These are phyloP conservation scores for Metschnikowia sp. DNA, from an alignment of 805 yeast genomes.

Conservation along the genomic window DNA sequence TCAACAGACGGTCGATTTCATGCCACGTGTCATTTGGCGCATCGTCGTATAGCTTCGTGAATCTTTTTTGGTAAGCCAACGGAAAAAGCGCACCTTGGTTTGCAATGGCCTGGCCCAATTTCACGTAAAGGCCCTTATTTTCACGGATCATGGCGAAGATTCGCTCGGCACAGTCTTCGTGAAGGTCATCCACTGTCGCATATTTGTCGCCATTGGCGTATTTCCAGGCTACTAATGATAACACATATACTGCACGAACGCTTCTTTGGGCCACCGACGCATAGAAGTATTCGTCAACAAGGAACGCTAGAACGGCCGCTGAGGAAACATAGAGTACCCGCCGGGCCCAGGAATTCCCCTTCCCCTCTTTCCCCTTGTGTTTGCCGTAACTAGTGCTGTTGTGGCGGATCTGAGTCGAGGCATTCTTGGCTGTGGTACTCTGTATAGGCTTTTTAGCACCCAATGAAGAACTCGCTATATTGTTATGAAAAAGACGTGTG, in stretches of 20 bases:
- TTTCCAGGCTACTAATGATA: slow-evolving; percentile 54
- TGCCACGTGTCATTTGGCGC: slow-evolving; percentile 63
- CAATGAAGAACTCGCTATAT: no score
- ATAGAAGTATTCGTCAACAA: slow-evolving; percentile 37
- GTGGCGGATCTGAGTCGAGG: neutral
- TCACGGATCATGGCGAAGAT: slow-evolving; percentile 26
- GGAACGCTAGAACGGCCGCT: slow-evolving; percentile 18
- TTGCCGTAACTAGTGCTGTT: neutral
- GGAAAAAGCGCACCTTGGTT: slow-evolving; percentile 72
- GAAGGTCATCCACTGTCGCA: slow-evolving; percentile 46
- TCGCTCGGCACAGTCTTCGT: slow-evolving; percentile 51
- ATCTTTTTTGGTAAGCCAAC: slow-evolving; percentile 54
- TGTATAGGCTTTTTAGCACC: no score
- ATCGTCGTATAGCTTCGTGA: slow-evolving; percentile 57
- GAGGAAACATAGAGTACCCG: neutral
- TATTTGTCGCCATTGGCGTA: slow-evolving; percentile 47
- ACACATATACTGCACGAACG: slow-evolving; percentile 44
- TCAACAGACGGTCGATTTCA: slow-evolving; percentile 38
- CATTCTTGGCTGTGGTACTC: no score
- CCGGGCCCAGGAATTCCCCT: neutral
- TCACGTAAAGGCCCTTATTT: slow-evolving; percentile 57
- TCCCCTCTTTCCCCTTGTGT: neutral
- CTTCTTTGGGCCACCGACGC: slow-evolving; percentile 55
- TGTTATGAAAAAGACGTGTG: no score
- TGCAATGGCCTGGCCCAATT: slow-evolving; percentile 77